A percentile compares a stretch with the other conserved stretches of the same genome.
Conservation (phyloP, 2,329 filamentous ascomycete species). For the Verruconis gallopava region DNA sequence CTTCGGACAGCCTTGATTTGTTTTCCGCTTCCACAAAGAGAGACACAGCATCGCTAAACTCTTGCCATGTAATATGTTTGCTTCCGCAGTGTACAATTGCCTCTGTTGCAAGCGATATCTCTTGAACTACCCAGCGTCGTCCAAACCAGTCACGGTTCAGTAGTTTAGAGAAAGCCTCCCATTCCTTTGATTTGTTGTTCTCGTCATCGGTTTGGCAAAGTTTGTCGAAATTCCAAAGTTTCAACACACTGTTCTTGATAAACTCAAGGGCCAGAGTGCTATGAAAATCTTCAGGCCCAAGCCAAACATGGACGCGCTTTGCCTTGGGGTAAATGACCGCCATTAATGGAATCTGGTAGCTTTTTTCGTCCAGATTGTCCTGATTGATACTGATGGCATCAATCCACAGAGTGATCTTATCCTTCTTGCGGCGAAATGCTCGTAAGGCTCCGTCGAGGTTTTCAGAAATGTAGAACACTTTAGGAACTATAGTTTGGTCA, state of each 20-base stretch:
- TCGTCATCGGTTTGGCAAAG: not conserved
- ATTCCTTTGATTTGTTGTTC: not conserved
- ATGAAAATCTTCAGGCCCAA: slow-evolving; percentile 2
- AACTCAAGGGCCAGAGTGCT: not conserved
- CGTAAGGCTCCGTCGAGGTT: not conserved
- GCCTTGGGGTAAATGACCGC: slow-evolving; percentile 7
- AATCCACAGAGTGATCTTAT: not conserved
- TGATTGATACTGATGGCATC: slow-evolving; percentile 2
- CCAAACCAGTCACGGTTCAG: slow-evolving; percentile 6
- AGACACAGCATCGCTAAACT: slow-evolving; percentile 3
- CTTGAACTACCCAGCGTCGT: slow-evolving; percentile 7
- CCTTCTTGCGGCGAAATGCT: not conserved
- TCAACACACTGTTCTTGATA: not conserved
- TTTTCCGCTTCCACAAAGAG: slow-evolving; percentile 21
- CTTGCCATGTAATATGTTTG: not conserved
- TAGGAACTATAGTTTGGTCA: not conserved
- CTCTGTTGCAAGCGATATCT: not conserved
- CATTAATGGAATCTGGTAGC: slow-evolving; percentile 9
- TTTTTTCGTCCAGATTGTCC: slow-evolving; percentile 8
- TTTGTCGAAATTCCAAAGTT: not conserved
- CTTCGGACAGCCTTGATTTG: slow-evolving; percentile 22
- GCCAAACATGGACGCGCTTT: slow-evolving; percentile 8
- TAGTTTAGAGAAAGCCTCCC: not conserved
- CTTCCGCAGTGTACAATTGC: slow-evolving; percentile 4
- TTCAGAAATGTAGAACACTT: not conserved